Evolutionary conservation across 495 filamentous ascomycete genomes (phyloP), one percentile per base, ranked within the genome.

Genomic region (Hyphodiscus hymeniophilus): DNA sequence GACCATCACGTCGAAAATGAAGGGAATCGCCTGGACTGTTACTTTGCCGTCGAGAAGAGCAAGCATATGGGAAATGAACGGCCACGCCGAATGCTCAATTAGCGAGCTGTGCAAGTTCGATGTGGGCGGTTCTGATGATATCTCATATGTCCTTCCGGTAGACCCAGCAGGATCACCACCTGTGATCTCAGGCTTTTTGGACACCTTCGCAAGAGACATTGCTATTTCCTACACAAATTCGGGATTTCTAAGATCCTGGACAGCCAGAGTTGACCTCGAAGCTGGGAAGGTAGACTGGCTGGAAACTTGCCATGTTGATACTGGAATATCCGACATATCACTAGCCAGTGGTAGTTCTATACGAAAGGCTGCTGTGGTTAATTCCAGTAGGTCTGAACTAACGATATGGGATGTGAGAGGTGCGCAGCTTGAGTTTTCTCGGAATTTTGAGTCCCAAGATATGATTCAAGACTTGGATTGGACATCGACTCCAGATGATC

Each of bases 361-460:
- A 54, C 79, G 88, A 46, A 97, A 92, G 62, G 85, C 87, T 17
- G 90, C 89, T 3, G 65, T 95, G 3, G 86, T 94, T 32, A 84
- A 90, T 59, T 64, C 78, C 7, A 66, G 70, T 17, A 76, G 80
- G 41, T 88, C 82, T n/a, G 77, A 80, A 42, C 62, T 97, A 47
- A 92, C 88, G 0, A 94, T 97, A 45, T 97, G 91, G 91, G 89
- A 94, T 60, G 85, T 84, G 4, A 78, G 81, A 54, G 86, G 84
- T 39, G 79, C 79, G 1, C 83, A 87, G 59, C 69, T 97, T 2
- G 91, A 97, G 63, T 89, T 85, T 60, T 72, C 81, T 44, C 77
- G 89, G 47, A 72, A 78, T 35, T 92, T 88, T 54, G 77, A 82
- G 47, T 68, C 72, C 17, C 70, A 80, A 49, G 87, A 94, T 48